phyloP scores from a whole-genome alignment of 331 rosid species.

The Prunus yedoensis region DNA sequence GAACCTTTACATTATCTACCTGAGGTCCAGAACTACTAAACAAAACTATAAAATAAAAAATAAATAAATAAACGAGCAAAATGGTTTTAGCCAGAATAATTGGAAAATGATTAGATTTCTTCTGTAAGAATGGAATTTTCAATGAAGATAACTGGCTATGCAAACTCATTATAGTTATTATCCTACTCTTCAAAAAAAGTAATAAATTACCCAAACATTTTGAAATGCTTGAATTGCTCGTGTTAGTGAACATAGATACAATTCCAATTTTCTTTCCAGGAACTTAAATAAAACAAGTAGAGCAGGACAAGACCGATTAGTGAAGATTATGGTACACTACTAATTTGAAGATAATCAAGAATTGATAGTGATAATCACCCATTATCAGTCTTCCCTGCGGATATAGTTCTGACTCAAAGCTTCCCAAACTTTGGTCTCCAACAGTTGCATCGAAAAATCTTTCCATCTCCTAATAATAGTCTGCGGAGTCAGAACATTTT shows the following conservation, averaged over 20 bases:
- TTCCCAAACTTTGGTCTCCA: constrained; percentile 57
- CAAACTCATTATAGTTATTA: no score
- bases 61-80: background rate
- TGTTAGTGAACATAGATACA: background rate
- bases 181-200: background rate
- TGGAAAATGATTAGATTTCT: background rate
- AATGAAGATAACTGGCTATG: no score
- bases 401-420: constrained; percentile 25
- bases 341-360: background rate
- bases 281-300: background rate
- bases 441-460: constrained; percentile 38
- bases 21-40: background rate
- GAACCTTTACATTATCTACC: background rate
- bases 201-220: no score
- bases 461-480: constrained; percentile 31
- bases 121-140: background rate
- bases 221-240: background rate
- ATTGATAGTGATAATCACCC: constrained; percentile 37
- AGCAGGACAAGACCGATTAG: background rate
- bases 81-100: background rate
- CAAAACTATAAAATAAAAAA: background rate
- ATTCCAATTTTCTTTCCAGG: background rate
- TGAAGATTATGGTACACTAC: background rate
- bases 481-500: constrained; percentile 15
- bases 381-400: constrained; percentile 34